Base-by-base conservation (phyloP, 768 basidiomycete species). In the Boletus barrowsii region DNA sequence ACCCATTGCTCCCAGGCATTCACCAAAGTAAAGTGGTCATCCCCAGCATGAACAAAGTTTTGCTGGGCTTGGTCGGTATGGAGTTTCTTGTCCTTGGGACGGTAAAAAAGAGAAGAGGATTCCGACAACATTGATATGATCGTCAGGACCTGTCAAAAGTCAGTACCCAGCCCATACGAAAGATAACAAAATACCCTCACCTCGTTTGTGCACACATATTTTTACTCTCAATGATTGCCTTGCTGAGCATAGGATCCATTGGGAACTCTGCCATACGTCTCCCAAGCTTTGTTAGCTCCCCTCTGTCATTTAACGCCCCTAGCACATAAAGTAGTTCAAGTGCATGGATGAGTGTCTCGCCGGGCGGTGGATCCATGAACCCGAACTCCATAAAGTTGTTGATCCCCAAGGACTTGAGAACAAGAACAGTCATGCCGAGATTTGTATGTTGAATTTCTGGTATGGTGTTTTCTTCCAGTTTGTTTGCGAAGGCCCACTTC, bases 1-100 rank as follows among this genome's bases (percentile, higher is more conserved):
- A 90, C 90, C 97, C 97, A 99, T 66, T 98, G 95, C 68, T 98
- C 95, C 89, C 94, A 98, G 13, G 98, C 93, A 68, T 98, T 98
- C 26, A 99, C 79, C 22, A 99, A 73, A 6, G 96, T 98, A 68
- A 98, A 99, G 73, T 98, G 97, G 65, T 99, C 97, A 22, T 97
- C 97, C 29, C 97, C 96, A 0, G 90, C 78, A 46, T 93, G 92
- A 54, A 95, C 86, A 68, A 99, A 99, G 68, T 98, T 98, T 71
- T 96, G 91, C 53, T 95, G 83, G 5, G 97, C 97, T 74, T 98
- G 94, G 65, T 99, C 96, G 14, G 97, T 97, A 64, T 98, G 93
- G 47, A 94, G 73, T 67, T 93, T 95, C 77, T 98, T 99, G 76
- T 98, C 96, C 74, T 98, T 99, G 3, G 97, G 97, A 35, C 97